Evolutionary conservation across 148 eudicot genomes (phyloP).

Genomic region (Fagopyrum esculentum): DNA sequence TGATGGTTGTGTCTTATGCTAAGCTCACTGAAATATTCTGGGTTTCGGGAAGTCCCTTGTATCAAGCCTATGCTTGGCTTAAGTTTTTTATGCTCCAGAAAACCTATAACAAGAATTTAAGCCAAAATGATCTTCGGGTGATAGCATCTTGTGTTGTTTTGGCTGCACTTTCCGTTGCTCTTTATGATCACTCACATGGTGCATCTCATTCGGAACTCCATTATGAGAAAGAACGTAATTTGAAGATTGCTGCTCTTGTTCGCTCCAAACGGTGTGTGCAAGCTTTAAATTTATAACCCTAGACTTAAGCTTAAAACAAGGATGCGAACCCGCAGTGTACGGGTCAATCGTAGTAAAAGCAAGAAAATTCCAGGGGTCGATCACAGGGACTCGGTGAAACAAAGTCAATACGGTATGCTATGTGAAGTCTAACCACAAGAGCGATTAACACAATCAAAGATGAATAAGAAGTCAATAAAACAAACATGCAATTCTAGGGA

Average conservation of each 20-base stretch:
- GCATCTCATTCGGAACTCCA: constrained; percentile 84
- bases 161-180: constrained; percentile 80
- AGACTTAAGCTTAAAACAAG: too few species aligned
- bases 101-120: constrained; percentile 72
- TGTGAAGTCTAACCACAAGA: too few species aligned
- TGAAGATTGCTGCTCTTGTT: constrained; percentile 58
- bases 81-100: constrained; percentile 83
- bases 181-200: constrained; percentile 60
- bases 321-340: too few species aligned
- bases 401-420: too few species aligned
- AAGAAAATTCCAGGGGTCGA: too few species aligned
- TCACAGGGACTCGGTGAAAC: too few species aligned
- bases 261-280: too few species aligned
- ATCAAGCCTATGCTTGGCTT: constrained; percentile 94
- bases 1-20: constrained; percentile 77
- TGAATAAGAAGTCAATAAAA: too few species aligned
- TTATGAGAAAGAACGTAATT: constrained; percentile 65
- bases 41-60: constrained; percentile 68
- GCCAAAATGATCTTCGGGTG: constrained; percentile 79
- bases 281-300: too few species aligned
- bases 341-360: too few species aligned
- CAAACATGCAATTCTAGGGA: too few species aligned
- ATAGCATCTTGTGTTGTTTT: constrained; percentile 82
- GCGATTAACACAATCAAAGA: too few species aligned
- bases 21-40: constrained; percentile 79